Percentiles rank a stretch among this genome's conserved stretches.
Evolutionary conservation across 1,284 basidiomycete species (phyloP).

Genomic region (Ganoderma sinense): DNA sequence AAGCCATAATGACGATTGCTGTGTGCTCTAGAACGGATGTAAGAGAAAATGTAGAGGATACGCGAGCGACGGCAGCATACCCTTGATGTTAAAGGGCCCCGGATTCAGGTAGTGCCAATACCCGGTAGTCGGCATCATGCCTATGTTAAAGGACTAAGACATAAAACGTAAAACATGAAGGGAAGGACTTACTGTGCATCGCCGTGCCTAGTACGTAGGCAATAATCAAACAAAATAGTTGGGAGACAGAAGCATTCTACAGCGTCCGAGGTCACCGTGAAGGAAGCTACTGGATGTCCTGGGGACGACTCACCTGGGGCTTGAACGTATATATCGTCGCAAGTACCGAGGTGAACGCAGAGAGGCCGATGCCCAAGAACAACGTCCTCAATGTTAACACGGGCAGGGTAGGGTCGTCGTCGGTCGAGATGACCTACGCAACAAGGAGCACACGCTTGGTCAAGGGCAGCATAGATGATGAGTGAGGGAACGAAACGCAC

Average conservation of each 20-base stretch:
- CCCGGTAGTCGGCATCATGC: conserved; percentile 51
- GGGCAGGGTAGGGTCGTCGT: conserved; percentile 63
- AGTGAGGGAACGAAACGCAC: conserved; percentile 33
- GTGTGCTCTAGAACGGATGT: conserved; percentile 55
- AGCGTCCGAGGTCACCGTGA: conserved; percentile 15
- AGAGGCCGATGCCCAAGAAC: conserved; percentile 67
- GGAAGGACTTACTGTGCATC: conserved; percentile 48
- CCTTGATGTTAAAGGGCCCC: conserved; percentile 66
- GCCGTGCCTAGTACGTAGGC: conserved; percentile 66
- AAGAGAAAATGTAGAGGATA: not conserved
- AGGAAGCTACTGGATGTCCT: not conserved
- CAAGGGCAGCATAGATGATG: not conserved
- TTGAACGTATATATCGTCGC: conserved; percentile 72
- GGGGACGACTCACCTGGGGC: conserved; percentile 43
- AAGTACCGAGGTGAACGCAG: conserved; percentile 65
- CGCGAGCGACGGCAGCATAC: conserved; percentile 14
- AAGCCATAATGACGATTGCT: conserved; percentile 72
- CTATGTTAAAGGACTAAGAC: conserved; percentile 38
- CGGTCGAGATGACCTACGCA: conserved; percentile 53
- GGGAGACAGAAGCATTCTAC: conserved; percentile 63
- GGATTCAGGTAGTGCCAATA: conserved; percentile 64
- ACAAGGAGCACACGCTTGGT: not conserved
- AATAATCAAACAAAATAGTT: conserved; percentile 62
- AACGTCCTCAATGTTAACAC: conserved; percentile 66
- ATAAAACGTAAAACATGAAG: conserved; percentile 19